A percentile compares a stretch with the other conserved stretches of the same genome.
phyloP scores from a whole-genome alignment of 495 filamentous ascomycete species.

The Tuber aestivum region DNA sequence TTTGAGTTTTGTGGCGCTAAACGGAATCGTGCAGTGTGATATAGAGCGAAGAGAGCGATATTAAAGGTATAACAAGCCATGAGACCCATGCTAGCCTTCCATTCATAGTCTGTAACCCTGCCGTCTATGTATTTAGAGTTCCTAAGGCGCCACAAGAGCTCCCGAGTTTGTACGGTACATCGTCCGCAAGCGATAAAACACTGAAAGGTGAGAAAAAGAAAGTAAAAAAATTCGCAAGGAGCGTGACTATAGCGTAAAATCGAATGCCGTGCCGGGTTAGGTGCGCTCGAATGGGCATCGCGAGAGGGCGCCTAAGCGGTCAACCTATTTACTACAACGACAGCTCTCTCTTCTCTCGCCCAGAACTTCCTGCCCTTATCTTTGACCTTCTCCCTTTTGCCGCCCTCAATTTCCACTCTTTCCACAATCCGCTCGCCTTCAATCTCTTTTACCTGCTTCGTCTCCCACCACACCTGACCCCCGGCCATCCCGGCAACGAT shows the following conservation, averaged over 20 bases:
- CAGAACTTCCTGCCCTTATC: conserved; percentile 21
- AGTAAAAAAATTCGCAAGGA: too few relatives aligned
- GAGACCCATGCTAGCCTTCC: neutral
- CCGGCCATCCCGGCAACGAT: conserved; percentile 65
- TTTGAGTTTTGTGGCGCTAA: neutral
- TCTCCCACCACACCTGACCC: conserved; percentile 61
- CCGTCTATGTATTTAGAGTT: neutral
- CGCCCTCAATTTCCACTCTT: conserved; percentile 34
- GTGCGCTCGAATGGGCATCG: neutral
- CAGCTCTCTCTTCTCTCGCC: conserved; percentile 1
- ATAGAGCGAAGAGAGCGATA: neutral
- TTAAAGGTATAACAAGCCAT: neutral
- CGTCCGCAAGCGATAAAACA: neutral
- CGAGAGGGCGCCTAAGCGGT: neutral
- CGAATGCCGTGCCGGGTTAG: neutral
- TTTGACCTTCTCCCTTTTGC: conserved; percentile 48
- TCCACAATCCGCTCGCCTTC: conserved; percentile 55
- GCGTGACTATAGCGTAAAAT: neutral
- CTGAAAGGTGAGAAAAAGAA: neutral
- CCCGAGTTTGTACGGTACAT: neutral
- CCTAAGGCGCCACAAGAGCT: neutral
- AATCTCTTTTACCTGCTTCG: conserved; percentile 57
- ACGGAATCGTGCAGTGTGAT: neutral
- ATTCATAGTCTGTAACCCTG: neutral
- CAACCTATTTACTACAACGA: neutral